phyloP scores from a whole-genome alignment of 148 eudicot species.

The Fagopyrum tataricum region DNA sequence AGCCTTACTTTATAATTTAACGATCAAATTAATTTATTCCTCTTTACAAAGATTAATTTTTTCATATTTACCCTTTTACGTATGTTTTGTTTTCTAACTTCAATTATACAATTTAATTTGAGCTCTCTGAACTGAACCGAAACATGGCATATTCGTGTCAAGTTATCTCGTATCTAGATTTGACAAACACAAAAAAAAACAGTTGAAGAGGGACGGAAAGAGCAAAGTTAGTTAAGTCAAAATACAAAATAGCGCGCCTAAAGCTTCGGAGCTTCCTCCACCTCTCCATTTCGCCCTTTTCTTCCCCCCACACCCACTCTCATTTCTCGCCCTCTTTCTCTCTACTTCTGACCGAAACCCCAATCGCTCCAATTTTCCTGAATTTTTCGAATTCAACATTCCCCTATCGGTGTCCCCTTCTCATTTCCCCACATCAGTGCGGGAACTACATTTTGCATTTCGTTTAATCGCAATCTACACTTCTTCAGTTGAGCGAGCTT shows the following conservation, averaged over 20 bases:
- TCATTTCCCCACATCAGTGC: neutral
- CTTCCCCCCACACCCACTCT: neutral
- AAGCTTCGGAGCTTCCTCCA: slow-evolving; percentile 19
- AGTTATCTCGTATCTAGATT: too few species aligned
- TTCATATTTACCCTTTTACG: too few species aligned
- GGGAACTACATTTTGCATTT: neutral
- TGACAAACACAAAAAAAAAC: neutral
- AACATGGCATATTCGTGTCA: too few species aligned
- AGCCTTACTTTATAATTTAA: too few species aligned
- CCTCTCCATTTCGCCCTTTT: neutral
- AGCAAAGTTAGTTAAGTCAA: slow-evolving; percentile 7
- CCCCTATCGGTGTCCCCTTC: neutral
- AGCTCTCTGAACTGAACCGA: too few species aligned
- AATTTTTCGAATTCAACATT: neutral
- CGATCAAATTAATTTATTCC: too few species aligned
- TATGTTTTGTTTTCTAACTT: too few species aligned
- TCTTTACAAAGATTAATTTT: too few species aligned
- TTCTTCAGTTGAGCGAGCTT: neutral
- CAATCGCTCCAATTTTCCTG: neutral
- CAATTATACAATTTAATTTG: too few species aligned
- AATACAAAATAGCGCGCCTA: slow-evolving; percentile 10
- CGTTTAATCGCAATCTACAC: neutral
- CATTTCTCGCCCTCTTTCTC: neutral
- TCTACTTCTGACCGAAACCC: neutral
- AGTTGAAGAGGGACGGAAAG: neutral